Base-by-base conservation (phyloP, 768 basidiomycete genomes). In the Hebeloma cylindrosporum region DNA sequence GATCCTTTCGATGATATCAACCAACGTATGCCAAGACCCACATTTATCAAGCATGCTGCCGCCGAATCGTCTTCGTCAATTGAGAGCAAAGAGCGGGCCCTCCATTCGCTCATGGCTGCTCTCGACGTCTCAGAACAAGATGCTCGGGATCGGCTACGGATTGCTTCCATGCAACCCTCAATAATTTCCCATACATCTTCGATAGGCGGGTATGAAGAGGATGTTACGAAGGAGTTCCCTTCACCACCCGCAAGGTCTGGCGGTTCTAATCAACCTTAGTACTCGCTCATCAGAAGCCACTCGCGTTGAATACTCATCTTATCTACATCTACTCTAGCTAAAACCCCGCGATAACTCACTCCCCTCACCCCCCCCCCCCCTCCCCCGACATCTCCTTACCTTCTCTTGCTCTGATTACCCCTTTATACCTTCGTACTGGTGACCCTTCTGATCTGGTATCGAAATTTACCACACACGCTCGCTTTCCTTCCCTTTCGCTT, bases 101-200 rank as follows among this genome's bases (percentile, higher is more conserved):
- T 87, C 52, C 72, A 71, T 57, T 82, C 80, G n/a, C 69, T 87
- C 40, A 75, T 86, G 46, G 83, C 80, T 16, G 84, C 80, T n/a
- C 72, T 88, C 31, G 74, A 82, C 26, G 64, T 73, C 2, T 59
- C 73, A 1, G 67, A 71, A 33, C 69, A 72, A 26, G 72, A 75
- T 43, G 68, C 71, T 2, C 68, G 78, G 51, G 70, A 69, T 41
- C 67, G 78, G 23, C 60, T 82, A 54, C 70, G 82, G 33, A 70
- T 82, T 20, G 71, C 75, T 13, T 84, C 83, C 3, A 67, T 83
- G 67, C 79, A 80, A 50, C 77, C 81, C 2, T 80, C 80, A 1
- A 43, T 73, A 32, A 52, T 69, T 32, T 61, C 60, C 16, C 49
- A 58, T 30, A 28, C 45, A 10, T 69, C 71, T 2, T 61, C 58